Percentiles rank a stretch among this genome's conserved stretches.
Conservation (phyloP, 2,329 filamentous ascomycete species). For the Alternaria alternata region DNA sequence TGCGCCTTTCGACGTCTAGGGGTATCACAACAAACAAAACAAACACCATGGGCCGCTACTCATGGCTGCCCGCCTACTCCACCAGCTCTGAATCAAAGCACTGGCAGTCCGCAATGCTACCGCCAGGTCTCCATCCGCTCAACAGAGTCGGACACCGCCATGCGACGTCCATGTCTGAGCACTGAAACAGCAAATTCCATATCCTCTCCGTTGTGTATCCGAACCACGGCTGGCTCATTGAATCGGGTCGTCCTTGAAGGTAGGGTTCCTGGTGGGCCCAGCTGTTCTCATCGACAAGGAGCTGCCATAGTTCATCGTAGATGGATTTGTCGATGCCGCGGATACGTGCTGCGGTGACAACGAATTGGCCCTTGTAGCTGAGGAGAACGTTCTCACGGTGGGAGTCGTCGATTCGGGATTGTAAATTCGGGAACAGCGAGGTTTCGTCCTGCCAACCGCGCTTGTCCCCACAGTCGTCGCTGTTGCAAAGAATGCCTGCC, state of each 20-base stretch:
- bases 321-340: slow-evolving; percentile 46
- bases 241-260: slow-evolving; percentile 32
- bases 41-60: background rate
- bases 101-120: slow-evolving; percentile 37
- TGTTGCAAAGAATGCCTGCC: slow-evolving; percentile 50
- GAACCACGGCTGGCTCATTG: slow-evolving; percentile 36
- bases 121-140: slow-evolving; percentile 36
- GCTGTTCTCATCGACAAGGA: slow-evolving; percentile 33
- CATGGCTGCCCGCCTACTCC: slow-evolving; percentile 5
- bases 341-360: slow-evolving; percentile 56
- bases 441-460: slow-evolving; percentile 53
- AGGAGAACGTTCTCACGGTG: slow-evolving; percentile 49
- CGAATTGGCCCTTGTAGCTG: slow-evolving; percentile 59
- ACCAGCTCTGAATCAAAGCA: slow-evolving; percentile 35
- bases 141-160: slow-evolving; percentile 41
- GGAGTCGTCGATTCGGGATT: slow-evolving; percentile 32
- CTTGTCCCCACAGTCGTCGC: slow-evolving; percentile 52
- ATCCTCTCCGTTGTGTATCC: slow-evolving; percentile 42
- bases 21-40: slow-evolving; percentile 14
- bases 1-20: slow-evolving; percentile 11
- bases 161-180: slow-evolving; percentile 34
- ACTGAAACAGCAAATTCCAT: slow-evolving; percentile 44
- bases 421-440: slow-evolving; percentile 51
- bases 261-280: slow-evolving; percentile 40
- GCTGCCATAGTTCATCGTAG: slow-evolving; percentile 45